Percentiles rank a stretch among this genome's conserved stretches.
Evolutionary conservation across 1,139 yeast species (phyloP).

Genomic region (Protomyces macrosporus): DNA sequence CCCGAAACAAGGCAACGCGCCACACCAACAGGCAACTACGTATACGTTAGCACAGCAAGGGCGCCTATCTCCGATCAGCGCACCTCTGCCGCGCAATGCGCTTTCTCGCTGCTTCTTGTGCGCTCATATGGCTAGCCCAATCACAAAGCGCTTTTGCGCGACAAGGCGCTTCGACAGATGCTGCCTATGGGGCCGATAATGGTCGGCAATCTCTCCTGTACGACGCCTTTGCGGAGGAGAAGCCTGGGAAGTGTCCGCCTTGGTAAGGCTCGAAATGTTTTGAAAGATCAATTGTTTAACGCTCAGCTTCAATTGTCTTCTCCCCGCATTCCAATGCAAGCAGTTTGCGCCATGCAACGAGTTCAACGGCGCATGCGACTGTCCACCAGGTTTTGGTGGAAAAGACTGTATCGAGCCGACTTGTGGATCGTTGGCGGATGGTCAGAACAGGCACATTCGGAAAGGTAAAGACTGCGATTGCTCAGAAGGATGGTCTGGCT

Average conservation of each 20-base stretch:
- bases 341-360: slow-evolving; percentile 84
- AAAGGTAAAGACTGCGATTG: slow-evolving; percentile 59
- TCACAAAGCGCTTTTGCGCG: no score
- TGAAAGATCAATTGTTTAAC: background rate
- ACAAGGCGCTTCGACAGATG: no score
- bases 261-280: background rate
- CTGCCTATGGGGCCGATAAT: no score
- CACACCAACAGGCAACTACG: no score
- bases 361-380: slow-evolving; percentile 85
- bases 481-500: slow-evolving; percentile 83
- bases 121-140: no score
- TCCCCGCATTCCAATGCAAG: slow-evolving; percentile 83
- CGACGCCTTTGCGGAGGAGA: background rate
- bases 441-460: slow-evolving; percentile 58
- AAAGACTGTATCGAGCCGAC: slow-evolving; percentile 82
- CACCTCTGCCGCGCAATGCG: no score
- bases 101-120: no score
- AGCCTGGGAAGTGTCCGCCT: slow-evolving; percentile 25
- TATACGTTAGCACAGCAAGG: no score
- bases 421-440: slow-evolving; percentile 75
- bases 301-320: slow-evolving; percentile 76
- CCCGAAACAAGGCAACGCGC: no score
- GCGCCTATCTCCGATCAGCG: no score
- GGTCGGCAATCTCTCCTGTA: background rate
- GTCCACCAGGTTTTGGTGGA: slow-evolving; percentile 90